These are phyloP conservation scores for Fusarium neocosmosporiellum DNA, from an alignment of 2,329 filamentous ascomycete species.

Conservation along the genomic window DNA sequence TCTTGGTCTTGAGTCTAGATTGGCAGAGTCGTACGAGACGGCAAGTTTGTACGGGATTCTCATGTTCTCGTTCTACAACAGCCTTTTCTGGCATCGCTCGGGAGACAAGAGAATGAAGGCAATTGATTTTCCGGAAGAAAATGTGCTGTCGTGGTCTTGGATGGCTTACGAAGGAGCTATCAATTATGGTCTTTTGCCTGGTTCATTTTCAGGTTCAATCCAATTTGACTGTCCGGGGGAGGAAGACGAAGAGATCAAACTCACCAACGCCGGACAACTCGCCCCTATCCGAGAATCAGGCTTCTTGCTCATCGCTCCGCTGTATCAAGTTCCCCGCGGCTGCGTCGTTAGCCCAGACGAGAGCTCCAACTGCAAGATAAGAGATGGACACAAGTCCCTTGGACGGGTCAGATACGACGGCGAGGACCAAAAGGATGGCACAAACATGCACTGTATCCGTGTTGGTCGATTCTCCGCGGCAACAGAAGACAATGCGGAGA, in stretches of 20 bases:
- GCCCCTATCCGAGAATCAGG: not conserved
- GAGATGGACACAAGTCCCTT: not conserved
- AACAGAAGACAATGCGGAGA: not conserved
- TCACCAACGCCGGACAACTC: not conserved
- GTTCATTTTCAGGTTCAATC: not conserved
- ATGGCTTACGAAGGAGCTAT: not conserved
- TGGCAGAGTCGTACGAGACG: not conserved
- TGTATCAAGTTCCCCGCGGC: not conserved
- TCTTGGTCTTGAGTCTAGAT: not conserved
- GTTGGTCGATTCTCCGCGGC: not conserved
- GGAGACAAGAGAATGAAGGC: not conserved
- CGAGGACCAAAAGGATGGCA: not conserved
- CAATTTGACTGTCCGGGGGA: not conserved
- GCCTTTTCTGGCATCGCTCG: not conserved
- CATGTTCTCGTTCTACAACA: not conserved
- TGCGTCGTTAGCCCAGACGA: not conserved
- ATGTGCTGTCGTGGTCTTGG: not conserved
- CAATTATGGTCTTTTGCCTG: not conserved
- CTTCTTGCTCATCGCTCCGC: not conserved
- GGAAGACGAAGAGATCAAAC: not conserved
- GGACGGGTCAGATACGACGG: not conserved
- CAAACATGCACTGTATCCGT: not conserved
- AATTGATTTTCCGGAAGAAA: not conserved
- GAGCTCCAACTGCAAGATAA: not conserved
- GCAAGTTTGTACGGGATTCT: not conserved